Evolutionary conservation across 2,329 filamentous ascomycete genomes (phyloP).

Genomic region (Exophiala mesophila): DNA sequence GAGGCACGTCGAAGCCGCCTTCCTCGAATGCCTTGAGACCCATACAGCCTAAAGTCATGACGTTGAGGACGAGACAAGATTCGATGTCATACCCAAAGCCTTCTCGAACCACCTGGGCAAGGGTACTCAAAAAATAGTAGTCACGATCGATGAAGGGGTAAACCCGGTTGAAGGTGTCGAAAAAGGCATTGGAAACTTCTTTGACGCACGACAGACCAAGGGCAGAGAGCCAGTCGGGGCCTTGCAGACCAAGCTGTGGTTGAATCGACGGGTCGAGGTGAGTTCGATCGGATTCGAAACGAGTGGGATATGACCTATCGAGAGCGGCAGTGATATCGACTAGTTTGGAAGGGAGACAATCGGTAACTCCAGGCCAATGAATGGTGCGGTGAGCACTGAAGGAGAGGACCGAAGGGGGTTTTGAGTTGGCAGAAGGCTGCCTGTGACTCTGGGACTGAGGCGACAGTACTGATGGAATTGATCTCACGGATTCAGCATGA

Average conservation of each 20-base stretch:
- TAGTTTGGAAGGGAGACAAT: constrained; percentile 41
- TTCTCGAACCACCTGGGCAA: constrained; percentile 28
- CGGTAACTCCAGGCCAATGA: constrained; percentile 45
- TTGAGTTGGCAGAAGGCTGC: constrained; percentile 23
- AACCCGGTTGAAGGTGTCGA: constrained; percentile 51
- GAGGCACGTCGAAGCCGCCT: constrained; percentile 40
- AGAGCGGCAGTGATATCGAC: constrained; percentile 35
- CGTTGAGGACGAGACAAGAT: constrained; percentile 47
- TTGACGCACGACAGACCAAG: constrained; percentile 47
- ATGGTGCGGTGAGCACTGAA: constrained; percentile 51
- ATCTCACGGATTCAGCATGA: constrained; percentile 29
- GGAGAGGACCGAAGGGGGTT: constrained; percentile 27
- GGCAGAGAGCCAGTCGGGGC: constrained; percentile 40
- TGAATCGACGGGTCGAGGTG: constrained; percentile 35
- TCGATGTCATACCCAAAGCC: constrained; percentile 44
- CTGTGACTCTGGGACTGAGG: constrained; percentile 34
- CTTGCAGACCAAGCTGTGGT: constrained; percentile 3
- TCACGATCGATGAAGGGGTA: constrained; percentile 51
- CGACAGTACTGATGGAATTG: constrained; percentile 30
- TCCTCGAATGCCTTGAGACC: constrained; percentile 48
- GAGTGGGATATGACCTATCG: constrained; percentile 47
- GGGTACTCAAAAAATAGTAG: constrained; percentile 48
- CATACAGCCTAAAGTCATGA: constrained; percentile 49
- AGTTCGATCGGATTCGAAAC: constrained; percentile 45
- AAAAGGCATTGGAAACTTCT: constrained; percentile 50